Base-by-base conservation (phyloP, 139 green algal species). In the Ulvella scutata region DNA sequence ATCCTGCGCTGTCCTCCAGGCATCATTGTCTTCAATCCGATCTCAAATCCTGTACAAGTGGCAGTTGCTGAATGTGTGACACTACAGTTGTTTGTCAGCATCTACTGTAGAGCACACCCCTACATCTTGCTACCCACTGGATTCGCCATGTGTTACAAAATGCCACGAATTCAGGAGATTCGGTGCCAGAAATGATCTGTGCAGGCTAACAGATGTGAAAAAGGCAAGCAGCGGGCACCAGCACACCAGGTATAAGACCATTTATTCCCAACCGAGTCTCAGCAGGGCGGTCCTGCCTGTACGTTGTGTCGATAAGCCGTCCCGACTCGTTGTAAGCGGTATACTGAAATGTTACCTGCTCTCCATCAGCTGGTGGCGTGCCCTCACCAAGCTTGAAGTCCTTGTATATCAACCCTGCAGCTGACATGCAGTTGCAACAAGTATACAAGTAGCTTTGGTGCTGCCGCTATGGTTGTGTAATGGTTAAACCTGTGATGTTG, bases 11-110 rank as follows among this genome's bases (percentile, higher is more conserved):
- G 89, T 34, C 90, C 90, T 2, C 95, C 95, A 3, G 82, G 73
- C 40, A 82, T 80, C 95, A 98, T 99, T n/a, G 60, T 79, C 37
- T 86, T 90, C 33, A 82, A 59, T 28, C 90, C 94, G 77, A 92
- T 59, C 81, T 99, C 94, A 85, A 99, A 99, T 3, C 94, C 94
- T 93, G 87, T n/a, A n/a, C n/a, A n/a, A n/a, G n/a, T n/a, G n/a
- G n/a, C n/a, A n/a, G n/a, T n/a, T n/a, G n/a, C n/a, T n/a, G n/a
- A n/a, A n/a, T n/a, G n/a, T n/a, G n/a, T n/a, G n/a, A n/a, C n/a
- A n/a, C n/a, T n/a, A n/a, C n/a, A n/a, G n/a, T n/a, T n/a, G n/a
- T n/a, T n/a, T n/a, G n/a, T n/a, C n/a, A n/a, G n/a, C n/a, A n/a
- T n/a, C n/a, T n/a, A n/a, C n/a, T n/a, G n/a, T n/a, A n/a, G n/a